A percentile compares a stretch with the other conserved stretches of the same genome.
These are phyloP conservation scores for Fraxinus pennsylvanica DNA, from an alignment of 257 asterid genomes.

Conservation along the genomic window DNA sequence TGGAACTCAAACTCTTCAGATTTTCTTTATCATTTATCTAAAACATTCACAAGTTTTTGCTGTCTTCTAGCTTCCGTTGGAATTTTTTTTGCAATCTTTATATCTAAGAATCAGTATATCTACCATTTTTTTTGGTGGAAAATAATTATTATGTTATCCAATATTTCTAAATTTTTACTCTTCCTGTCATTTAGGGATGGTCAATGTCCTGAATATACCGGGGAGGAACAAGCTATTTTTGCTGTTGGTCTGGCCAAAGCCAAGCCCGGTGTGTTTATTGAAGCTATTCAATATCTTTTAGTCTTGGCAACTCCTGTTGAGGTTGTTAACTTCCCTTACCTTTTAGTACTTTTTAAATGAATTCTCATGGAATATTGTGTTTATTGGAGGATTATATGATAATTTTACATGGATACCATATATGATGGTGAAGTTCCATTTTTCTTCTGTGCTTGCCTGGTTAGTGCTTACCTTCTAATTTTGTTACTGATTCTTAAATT, in stretches of 20 bases:
- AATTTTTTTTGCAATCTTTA: background rate
- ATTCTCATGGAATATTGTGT: constrained; percentile 14
- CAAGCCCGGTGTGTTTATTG: constrained; percentile 84
- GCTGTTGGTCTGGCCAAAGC: constrained; percentile 89
- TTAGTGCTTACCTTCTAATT: background rate
- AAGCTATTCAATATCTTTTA: constrained; percentile 87
- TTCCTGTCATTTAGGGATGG: constrained; percentile 69
- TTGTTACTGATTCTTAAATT: background rate
- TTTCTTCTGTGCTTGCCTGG: background rate
- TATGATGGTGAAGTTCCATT: background rate
- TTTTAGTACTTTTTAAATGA: constrained; percentile 14
- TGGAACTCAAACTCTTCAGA: background rate
- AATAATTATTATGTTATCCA: constrained; percentile 13
- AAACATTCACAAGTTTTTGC: background rate
- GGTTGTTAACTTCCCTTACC: constrained; percentile 42
- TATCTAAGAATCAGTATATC: constrained; percentile 21
- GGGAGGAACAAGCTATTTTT: constrained; percentile 94
- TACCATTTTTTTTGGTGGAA: constrained; percentile 5
- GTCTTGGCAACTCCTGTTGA: constrained; percentile 96
- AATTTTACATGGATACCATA: constrained; percentile 10
- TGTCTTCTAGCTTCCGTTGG: background rate
- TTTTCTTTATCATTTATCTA: background rate
- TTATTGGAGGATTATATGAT: background rate
- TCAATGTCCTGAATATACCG: constrained; percentile 85
- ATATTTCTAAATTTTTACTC: constrained; percentile 18